These are phyloP conservation scores for Sugiyamaella grinbergsii DNA, from an alignment of 1,139 yeast genomes.

Conservation along the genomic window DNA sequence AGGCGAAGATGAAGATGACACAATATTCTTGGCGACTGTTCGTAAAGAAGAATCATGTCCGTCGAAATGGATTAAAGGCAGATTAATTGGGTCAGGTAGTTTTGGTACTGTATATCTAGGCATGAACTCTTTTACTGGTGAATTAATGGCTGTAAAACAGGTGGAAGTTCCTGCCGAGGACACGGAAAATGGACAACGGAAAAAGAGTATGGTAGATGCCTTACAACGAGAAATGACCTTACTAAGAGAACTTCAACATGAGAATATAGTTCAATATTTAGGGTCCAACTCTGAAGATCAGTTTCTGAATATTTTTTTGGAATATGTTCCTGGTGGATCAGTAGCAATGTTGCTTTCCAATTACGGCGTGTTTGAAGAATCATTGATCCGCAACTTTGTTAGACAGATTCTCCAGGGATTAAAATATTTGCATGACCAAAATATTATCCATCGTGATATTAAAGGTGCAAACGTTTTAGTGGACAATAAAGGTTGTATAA, in stretches of 20 bases:
- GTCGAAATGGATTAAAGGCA: constrained; percentile 88
- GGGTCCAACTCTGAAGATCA: constrained; percentile 77
- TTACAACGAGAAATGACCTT: constrained; percentile 81
- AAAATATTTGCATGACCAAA: constrained; percentile 75
- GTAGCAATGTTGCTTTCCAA: constrained; percentile 81
- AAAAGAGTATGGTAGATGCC: constrained; percentile 76
- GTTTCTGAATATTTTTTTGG: constrained; percentile 78
- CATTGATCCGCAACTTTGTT: constrained; percentile 78
- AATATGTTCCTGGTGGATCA: constrained; percentile 97
- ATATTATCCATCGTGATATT: constrained; percentile 87
- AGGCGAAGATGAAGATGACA: constrained; percentile 33
- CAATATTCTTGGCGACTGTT: constrained; percentile 47
- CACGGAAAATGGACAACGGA: constrained; percentile 47
- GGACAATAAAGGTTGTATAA: constrained; percentile 87
- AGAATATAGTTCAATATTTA: constrained; percentile 85
- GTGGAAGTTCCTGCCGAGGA: constrained; percentile 61
- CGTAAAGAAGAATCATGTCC: constrained; percentile 59
- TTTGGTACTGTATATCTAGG: constrained; percentile 94
- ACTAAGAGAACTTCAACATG: constrained; percentile 80
- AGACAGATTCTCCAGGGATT: constrained; percentile 83
- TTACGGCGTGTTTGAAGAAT: constrained; percentile 93
- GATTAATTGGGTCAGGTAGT: constrained; percentile 90
- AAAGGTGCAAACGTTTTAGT: constrained; percentile 91
- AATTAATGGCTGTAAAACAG: constrained; percentile 95
- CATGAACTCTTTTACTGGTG: constrained; percentile 90